Conservation (phyloP, 805 yeast species). For the Nakazawaea sp. region DNA sequence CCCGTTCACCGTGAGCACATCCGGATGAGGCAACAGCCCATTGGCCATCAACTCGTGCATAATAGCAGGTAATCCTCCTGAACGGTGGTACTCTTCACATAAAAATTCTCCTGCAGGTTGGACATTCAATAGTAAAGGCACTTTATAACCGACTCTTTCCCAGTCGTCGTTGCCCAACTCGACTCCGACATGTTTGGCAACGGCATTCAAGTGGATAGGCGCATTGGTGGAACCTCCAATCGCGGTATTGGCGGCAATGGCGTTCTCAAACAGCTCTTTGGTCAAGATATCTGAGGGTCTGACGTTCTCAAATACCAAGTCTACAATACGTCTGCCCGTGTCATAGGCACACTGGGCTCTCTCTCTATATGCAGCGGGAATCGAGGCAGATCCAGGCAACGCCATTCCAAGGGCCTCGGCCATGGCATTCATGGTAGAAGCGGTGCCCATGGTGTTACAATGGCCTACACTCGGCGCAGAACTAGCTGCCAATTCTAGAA, state of each 20-base stretch:
- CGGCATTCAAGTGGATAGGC: constrained; percentile 15
- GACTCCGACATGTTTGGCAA: constrained; percentile 14
- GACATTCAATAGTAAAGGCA: constrained; percentile 13
- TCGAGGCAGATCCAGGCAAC: constrained; percentile 13
- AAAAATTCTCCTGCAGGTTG: constrained; percentile 14
- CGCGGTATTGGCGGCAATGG: constrained; percentile 14
- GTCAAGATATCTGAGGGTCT: constrained; percentile 14
- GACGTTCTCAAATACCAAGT: constrained; percentile 10
- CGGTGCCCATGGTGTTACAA: constrained; percentile 15
- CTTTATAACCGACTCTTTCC: constrained; percentile 13
- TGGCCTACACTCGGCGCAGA: constrained; percentile 15
- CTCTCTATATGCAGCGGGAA: constrained; percentile 14
- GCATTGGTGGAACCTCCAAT: constrained; percentile 15
- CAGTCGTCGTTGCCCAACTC: constrained; percentile 12
- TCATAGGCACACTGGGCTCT: constrained; percentile 13
- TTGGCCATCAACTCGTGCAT: constrained; percentile 13
- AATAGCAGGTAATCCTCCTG: constrained; percentile 18
- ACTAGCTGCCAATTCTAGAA: constrained; percentile 16
- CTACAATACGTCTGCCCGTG: constrained; percentile 13
- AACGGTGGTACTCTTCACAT: constrained; percentile 18
- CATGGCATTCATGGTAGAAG: constrained; percentile 15
- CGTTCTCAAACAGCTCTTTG: constrained; percentile 14
- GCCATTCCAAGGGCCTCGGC: constrained; percentile 14
- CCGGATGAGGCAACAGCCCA: constrained; percentile 15
- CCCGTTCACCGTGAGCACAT: constrained; percentile 15